phyloP scores from a whole-genome alignment of 75 land plant genomes.

The Cupressus sempervirens region DNA sequence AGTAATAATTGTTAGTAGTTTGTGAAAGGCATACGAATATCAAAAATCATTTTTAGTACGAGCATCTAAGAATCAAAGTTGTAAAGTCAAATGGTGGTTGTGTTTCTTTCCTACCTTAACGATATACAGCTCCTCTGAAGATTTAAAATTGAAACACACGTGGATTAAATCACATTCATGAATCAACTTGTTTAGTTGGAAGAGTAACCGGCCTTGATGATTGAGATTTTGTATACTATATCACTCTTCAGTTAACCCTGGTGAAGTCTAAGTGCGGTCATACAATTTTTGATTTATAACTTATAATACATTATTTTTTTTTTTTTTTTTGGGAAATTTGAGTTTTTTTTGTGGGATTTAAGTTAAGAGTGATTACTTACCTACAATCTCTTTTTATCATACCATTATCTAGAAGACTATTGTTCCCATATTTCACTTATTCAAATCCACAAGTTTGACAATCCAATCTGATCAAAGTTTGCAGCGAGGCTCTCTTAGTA shows the following conservation, averaged over 20 bases:
- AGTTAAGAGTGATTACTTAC: no score
- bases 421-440: no score
- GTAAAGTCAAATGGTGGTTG: conserved; percentile 6
- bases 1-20: not conserved
- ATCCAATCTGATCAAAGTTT: no score
- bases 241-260: no score
- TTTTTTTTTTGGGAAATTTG: no score
- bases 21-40: not conserved
- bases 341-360: no score
- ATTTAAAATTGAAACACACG: not conserved
- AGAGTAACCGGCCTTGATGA: not conserved
- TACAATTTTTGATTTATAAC: not conserved
- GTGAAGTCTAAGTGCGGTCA: not conserved
- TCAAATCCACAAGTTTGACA: no score
- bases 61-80: not conserved
- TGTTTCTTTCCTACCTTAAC: not conserved
- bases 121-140: not conserved
- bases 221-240: not conserved
- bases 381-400: no score
- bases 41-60: not conserved
- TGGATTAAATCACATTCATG: not conserved
- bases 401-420: no score
- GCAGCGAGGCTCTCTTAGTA: no score
- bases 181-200: not conserved
- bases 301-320: no score